These are phyloP conservation scores for Forsythia suspensa DNA, from an alignment of 257 asterid genomes.

Conservation along the genomic window DNA sequence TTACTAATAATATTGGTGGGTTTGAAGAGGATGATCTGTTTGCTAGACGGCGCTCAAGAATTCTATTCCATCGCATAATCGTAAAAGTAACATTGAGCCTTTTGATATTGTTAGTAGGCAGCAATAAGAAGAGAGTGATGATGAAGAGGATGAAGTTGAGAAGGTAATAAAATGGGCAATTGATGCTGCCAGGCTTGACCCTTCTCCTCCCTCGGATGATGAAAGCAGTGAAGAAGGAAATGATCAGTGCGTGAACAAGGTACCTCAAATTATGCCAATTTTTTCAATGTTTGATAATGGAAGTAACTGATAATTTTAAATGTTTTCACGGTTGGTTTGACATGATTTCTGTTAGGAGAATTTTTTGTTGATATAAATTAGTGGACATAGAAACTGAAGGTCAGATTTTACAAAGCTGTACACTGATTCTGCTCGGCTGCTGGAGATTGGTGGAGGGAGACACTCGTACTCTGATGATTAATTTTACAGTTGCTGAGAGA, in stretches of 20 bases:
- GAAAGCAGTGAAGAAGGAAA: slow-evolving; percentile 16
- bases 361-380: background rate
- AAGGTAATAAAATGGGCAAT: slow-evolving; percentile 83
- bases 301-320: background rate
- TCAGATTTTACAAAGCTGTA: too few relatives aligned
- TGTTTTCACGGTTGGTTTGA: background rate
- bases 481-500: background rate
- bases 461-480: background rate
- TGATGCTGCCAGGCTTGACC: slow-evolving; percentile 91
- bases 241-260: slow-evolving; percentile 11
- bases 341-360: background rate
- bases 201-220: slow-evolving; percentile 59
- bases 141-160: slow-evolving; percentile 74
- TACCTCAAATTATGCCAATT: background rate
- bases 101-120: slow-evolving; percentile 1
- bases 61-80: slow-evolving; percentile 41
- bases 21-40: slow-evolving; percentile 46
- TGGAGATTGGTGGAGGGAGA: background rate
- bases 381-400: background rate
- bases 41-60: slow-evolving; percentile 65
- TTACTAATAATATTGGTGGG: background rate
- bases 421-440: background rate
- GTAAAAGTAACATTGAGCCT: slow-evolving; percentile 1
- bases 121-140: slow-evolving; percentile 22
- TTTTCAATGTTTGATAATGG: background rate